phyloP scores from a whole-genome alignment of 1,284 basidiomycete genomes.

The Anthracocystis walkeri region DNA sequence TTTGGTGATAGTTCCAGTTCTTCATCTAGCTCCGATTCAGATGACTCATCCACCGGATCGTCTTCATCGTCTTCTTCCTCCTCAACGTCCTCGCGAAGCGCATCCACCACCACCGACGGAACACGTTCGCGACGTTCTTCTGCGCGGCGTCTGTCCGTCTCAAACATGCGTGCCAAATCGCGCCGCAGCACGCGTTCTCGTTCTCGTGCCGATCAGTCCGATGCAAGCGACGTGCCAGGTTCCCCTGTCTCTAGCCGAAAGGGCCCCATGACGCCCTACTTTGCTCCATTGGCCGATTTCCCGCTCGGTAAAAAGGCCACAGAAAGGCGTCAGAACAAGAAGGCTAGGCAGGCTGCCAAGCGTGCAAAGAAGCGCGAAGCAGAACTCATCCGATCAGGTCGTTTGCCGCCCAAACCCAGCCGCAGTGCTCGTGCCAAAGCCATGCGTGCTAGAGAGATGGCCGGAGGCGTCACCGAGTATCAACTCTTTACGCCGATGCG shows the following conservation, averaged over 20 bases:
- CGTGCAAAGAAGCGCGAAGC: conserved; percentile 51
- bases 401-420: conserved; percentile 58
- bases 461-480: conserved; percentile 67
- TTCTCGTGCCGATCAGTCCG: conserved; percentile 40
- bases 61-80: conserved; percentile 37
- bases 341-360: conserved; percentile 38
- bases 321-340: conserved; percentile 39
- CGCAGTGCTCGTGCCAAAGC: conserved; percentile 65
- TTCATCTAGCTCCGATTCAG: conserved; percentile 41
- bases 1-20: conserved; percentile 63
- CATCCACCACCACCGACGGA: conserved; percentile 31
- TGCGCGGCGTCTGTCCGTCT: conserved; percentile 36
- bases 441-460: conserved; percentile 56
- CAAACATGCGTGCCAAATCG: conserved; percentile 25
- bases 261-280: conserved; percentile 48
- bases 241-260: conserved; percentile 41
- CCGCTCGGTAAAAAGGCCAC: conserved; percentile 39
- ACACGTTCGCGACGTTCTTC: conserved; percentile 39
- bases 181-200: conserved; percentile 25
- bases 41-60: conserved; percentile 31
- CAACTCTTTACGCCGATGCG: conserved; percentile 64
- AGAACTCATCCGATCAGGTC: conserved; percentile 44
- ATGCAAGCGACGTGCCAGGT: conserved; percentile 35
- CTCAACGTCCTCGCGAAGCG: conserved; percentile 25
- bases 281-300: conserved; percentile 45